Percentiles rank a stretch among this genome's conserved stretches.
phyloP scores from a whole-genome alignment of 352 stramenopile genomes.

The Elongisporangium undulatum region DNA sequence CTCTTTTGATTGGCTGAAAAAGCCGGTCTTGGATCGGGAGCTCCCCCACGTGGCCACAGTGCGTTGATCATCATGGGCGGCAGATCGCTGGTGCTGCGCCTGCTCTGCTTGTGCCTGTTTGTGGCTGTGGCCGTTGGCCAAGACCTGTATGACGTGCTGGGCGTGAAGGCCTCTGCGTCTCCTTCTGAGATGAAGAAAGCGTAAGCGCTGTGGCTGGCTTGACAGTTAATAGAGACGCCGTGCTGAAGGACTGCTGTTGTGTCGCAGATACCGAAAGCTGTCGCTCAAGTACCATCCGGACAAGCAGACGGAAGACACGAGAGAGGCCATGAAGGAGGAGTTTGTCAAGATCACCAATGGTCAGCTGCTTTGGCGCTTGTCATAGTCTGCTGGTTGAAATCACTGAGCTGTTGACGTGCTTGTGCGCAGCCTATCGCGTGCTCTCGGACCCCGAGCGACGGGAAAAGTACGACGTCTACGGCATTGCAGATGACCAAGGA shows the following conservation, averaged over 20 bases:
- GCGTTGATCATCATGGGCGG: background rate
- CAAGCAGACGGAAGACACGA: conserved; percentile 81
- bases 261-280: conserved; percentile 84
- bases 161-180: conserved; percentile 45
- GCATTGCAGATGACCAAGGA: conserved; percentile 69
- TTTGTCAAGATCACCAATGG: conserved; percentile 77
- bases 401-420: background rate
- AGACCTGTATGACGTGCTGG: conserved; percentile 68
- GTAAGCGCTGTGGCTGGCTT: background rate
- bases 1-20: conserved; percentile 7
- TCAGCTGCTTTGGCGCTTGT: background rate
- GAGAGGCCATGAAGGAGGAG: conserved; percentile 54
- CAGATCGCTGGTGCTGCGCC: conserved; percentile 16
- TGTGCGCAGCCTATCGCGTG: conserved; percentile 54
- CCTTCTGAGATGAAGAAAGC: conserved; percentile 54
- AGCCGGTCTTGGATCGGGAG: background rate
- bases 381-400: background rate
- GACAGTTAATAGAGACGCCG: background rate
- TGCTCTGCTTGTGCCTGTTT: conserved; percentile 40
- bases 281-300: conserved; percentile 94
- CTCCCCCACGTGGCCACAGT: background rate
- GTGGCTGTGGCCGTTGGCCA: conserved; percentile 31
- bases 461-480: conserved; percentile 79
- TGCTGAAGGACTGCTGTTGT: background rate
- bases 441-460: conserved; percentile 66